Conservation (phyloP, 306 rosid species). For the Citrullus colocynthis region DNA sequence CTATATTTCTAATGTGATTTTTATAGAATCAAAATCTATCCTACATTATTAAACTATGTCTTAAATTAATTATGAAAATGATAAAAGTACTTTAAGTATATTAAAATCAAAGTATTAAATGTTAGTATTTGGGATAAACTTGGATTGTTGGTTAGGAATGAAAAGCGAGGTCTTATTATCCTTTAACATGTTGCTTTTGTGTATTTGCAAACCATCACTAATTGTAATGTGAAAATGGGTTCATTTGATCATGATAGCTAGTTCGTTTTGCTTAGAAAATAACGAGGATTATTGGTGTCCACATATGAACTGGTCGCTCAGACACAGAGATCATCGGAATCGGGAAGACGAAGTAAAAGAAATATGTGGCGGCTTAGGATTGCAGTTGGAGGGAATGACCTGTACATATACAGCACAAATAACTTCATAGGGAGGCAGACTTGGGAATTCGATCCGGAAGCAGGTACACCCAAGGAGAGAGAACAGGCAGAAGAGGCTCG, state of each 20-base stretch:
- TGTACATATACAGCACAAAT: constrained; percentile 36
- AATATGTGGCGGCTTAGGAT: constrained; percentile 47
- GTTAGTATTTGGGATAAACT: too few relatives aligned
- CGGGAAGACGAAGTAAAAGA: not conserved
- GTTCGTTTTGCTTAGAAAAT: not conserved
- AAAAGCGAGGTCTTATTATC: too few relatives aligned
- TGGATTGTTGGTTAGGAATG: too few relatives aligned
- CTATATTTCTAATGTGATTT: too few relatives aligned
- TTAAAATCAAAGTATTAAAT: too few relatives aligned
- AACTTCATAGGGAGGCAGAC: constrained; percentile 34
- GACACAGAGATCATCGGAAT: not conserved
- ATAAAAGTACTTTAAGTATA: too few relatives aligned
- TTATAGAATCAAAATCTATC: too few relatives aligned
- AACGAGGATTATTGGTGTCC: not conserved
- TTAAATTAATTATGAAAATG: too few relatives aligned
- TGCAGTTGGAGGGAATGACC: constrained; percentile 29
- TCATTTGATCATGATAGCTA: not conserved
- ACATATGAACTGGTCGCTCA: not conserved
- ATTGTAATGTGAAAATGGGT: too few relatives aligned
- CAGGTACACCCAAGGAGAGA: constrained; percentile 22
- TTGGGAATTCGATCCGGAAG: constrained; percentile 39
- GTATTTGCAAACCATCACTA: not conserved
- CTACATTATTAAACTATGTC: too few relatives aligned
- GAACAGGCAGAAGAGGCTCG: constrained; percentile 37
- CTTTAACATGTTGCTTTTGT: too few relatives aligned